These are phyloP conservation scores for Yarrowia sp. DNA, from an alignment of 805 yeast species.

Conservation along the genomic window DNA sequence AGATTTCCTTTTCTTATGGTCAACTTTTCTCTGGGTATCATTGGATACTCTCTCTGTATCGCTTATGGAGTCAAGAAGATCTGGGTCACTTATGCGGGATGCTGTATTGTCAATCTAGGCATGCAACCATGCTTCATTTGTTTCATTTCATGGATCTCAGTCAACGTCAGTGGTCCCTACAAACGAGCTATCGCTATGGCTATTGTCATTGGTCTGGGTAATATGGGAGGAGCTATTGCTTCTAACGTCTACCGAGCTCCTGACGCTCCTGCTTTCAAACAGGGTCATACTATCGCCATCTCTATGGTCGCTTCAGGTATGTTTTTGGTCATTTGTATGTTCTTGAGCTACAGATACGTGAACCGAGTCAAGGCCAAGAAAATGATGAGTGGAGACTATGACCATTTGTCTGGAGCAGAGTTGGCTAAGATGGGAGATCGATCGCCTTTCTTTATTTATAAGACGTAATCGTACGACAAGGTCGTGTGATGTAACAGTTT, in stretches of 20 bases:
- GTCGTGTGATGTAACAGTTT: too few relatives aligned
- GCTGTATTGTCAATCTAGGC: conserved; percentile 54
- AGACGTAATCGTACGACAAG: background rate
- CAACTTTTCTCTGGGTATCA: conserved; percentile 36
- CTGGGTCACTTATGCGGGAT: conserved; percentile 47
- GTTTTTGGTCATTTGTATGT: conserved; percentile 6
- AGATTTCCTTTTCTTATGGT: conserved; percentile 35
- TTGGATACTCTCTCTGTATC: conserved; percentile 46
- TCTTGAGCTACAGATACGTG: background rate
- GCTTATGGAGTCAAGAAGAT: conserved; percentile 42
- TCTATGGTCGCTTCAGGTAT: conserved; percentile 44
- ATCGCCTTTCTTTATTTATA: conserved; percentile 1
- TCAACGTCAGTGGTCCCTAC: conserved; percentile 55
- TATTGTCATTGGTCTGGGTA: conserved; percentile 61
- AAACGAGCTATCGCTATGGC: conserved; percentile 55
- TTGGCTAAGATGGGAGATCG: conserved; percentile 8
- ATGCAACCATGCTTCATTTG: conserved; percentile 58
- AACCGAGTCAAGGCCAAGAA: background rate
- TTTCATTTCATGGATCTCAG: conserved; percentile 56
- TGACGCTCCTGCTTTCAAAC: conserved; percentile 54
- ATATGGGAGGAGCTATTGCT: conserved; percentile 61
- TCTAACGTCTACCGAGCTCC: conserved; percentile 51
- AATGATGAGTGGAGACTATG: background rate
- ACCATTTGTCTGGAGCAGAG: background rate
- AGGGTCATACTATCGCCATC: conserved; percentile 51